Evolutionary conservation across 805 yeast genomes (phyloP).

Genomic region (Lipomyces oligophaga): DNA sequence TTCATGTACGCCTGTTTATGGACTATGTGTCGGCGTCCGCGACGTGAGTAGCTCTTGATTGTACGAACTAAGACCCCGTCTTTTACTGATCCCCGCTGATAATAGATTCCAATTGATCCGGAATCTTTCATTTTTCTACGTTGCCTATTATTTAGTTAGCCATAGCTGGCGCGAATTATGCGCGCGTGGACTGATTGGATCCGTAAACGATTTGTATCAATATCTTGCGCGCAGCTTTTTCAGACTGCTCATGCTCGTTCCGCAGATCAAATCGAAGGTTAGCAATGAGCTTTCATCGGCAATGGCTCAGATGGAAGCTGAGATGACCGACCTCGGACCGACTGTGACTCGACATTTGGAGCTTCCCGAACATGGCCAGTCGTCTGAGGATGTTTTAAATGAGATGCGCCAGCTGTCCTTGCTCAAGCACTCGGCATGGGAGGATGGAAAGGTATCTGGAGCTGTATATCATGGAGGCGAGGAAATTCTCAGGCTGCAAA

Average conservation of each 20-base stretch:
- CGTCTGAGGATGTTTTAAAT: constrained; percentile 44
- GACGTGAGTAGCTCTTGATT: background rate
- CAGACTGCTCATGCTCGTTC: constrained; percentile 41
- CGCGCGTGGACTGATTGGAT: constrained; percentile 32
- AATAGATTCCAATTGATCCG: constrained; percentile 3
- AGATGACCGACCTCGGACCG: constrained; percentile 54
- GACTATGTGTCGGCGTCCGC: background rate
- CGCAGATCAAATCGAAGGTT: constrained; percentile 54
- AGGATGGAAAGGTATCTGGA: constrained; percentile 81
- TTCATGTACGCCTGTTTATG: background rate
- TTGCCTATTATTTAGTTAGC: constrained; percentile 10
- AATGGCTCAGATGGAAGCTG: constrained; percentile 49
- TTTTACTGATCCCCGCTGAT: no score
- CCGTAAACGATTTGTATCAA: constrained; percentile 5
- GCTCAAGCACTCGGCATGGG: constrained; percentile 74
- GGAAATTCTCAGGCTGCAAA: constrained; percentile 69
- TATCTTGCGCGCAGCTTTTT: constrained; percentile 23
- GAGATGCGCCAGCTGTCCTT: constrained; percentile 46
- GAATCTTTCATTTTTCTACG: constrained; percentile 6
- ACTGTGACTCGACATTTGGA: constrained; percentile 31
- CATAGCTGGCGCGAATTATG: constrained; percentile 17
- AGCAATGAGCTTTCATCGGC: constrained; percentile 55
- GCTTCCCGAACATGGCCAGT: constrained; percentile 61
- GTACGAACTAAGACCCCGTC: no score
- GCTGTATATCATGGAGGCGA: constrained; percentile 95